Base-by-base conservation (phyloP, 345 rosid species). In the Xanthoceras sorbifolium region DNA sequence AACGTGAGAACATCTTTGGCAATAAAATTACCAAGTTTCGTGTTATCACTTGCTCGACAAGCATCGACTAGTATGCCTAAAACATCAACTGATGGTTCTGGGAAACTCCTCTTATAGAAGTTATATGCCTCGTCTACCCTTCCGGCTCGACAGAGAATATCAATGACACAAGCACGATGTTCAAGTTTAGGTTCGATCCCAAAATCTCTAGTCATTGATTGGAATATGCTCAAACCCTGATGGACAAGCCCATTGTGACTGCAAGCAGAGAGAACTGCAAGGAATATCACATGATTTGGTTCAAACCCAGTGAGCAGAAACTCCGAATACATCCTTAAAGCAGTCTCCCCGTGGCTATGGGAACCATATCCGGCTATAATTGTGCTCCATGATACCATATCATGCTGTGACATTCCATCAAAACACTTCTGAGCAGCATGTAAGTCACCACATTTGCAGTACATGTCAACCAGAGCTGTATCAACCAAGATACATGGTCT, bases 381-480 rank as follows among this genome's bases (percentile, higher is more conserved):
- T 29, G 94, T 81, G 76, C 90, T 84, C 89, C 93, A 92, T 20
- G 90, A 80, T 52, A 91, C 87, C 75, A 87, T 76, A 86, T 92
- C 97, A 60, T 85, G 82, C 55, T 69, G 69, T 28, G 71, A 64
- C 81, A 87, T 90, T 61, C 78, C 74, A 59, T 84, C 79, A 48
- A 94, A 92, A 82, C 97, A 89, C 76, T 86, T 92, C 65, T 67
- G 82, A 46, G 97, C 93, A 82, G 84, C 62, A 76, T 80, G 86
- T 79, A 92, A 76, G 79, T 81, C 76, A 48, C 98, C 93, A 66
- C 97, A 91, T 87, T 94, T 94, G 64, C 87, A 86, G 76, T 94
- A 94, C 90, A 90, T 87, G 86, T 91, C 94, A 78, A 90, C 84
- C 64, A 94, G 78, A 78, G 93, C 91, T 64, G 92, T 94, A 67